phyloP scores from a whole-genome alignment of 1,139 yeast species.

The Hyphopichia khmerensis region DNA sequence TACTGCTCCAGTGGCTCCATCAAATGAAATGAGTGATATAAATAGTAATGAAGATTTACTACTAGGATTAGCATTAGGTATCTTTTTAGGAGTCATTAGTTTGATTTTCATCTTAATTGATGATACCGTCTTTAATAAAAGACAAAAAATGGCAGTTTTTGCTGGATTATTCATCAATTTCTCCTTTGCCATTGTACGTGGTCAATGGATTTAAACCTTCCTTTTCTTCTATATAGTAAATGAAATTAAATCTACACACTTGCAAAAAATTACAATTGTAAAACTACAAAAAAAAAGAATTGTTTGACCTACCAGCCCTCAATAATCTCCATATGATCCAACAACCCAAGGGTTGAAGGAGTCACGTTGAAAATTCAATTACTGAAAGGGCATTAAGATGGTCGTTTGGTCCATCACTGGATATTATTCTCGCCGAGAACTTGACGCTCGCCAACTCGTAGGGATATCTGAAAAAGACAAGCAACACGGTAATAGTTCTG shows the following conservation, averaged over 20 bases:
- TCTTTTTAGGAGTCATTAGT: constrained; percentile 62
- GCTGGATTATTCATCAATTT: constrained; percentile 62
- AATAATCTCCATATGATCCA: constrained; percentile 22
- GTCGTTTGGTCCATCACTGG: constrained; percentile 36
- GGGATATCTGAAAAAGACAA: constrained; percentile 50
- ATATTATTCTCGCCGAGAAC: constrained; percentile 52
- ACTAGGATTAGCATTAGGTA: constrained; percentile 64
- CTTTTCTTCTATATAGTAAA: neutral
- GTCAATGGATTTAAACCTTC: constrained; percentile 38
- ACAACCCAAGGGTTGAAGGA: constrained; percentile 5
- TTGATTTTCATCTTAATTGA: constrained; percentile 55
- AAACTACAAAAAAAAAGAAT: constrained; percentile 4
- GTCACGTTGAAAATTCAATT: constrained; percentile 14
- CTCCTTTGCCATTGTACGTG: constrained; percentile 54
- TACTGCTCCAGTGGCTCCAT: constrained; percentile 19
- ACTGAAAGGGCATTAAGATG: constrained; percentile 52
- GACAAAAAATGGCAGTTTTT: constrained; percentile 61
- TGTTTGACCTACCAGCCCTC: constrained; percentile 58
- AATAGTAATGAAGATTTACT: constrained; percentile 57
- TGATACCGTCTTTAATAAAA: constrained; percentile 54
- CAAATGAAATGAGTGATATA: constrained; percentile 30
- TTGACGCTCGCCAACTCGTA: constrained; percentile 58
- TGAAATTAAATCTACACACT: no score
- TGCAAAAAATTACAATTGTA: no score
- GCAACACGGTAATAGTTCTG: constrained; percentile 58